Evolutionary conservation across 768 basidiomycete species (phyloP), one percentile per base, ranked within the genome.

Genomic region (Chalciporus piperatus): DNA sequence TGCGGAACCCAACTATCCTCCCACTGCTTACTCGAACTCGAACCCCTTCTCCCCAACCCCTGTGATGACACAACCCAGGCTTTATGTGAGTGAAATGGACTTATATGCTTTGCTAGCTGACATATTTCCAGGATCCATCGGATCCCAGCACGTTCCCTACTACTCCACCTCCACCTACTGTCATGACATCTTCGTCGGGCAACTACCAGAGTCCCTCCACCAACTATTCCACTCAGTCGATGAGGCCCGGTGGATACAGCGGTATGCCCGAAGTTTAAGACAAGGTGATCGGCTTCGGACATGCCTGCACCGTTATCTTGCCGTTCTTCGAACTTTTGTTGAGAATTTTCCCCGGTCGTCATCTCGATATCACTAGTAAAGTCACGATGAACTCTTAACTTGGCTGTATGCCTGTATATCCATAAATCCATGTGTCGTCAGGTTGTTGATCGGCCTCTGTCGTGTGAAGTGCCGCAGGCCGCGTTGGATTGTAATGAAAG

Each of bases 111-210:
- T 43, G 19, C 12, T 35, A 16, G 59, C 47, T 60, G 30, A 57
- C n/a, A 2, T 12, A 41, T 16, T 47, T 17, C 13, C 35, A 72
- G 71, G 63, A 72, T 27, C 71, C 71, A 3, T 66, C 71, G 30
- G 72, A 72, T 45, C 71, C 71, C 11, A 65, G 61, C 27, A 72
- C 70, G 39, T 72, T 72, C 62, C 72, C 72, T 17, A n/a, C 50
- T 38, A 56, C 69, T 6, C 59, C 68, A 4, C 51, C 58, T 32
- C 54, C 58, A 8, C 42, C 55, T 10, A 61, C 58, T 41, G 20
- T 54, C 12, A 38, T 38, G 13, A 57, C 46, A 11, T 45, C 17
- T 23, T 47, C 54, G 3, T 53, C 53, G 4, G 46, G 35, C 12
- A 57, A 56, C 9, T 10, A 48, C 32, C 54, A 48, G n/a, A 42